Conservation (phyloP, 495 filamentous ascomycete species). For the Jackrogersella multiformis region DNA sequence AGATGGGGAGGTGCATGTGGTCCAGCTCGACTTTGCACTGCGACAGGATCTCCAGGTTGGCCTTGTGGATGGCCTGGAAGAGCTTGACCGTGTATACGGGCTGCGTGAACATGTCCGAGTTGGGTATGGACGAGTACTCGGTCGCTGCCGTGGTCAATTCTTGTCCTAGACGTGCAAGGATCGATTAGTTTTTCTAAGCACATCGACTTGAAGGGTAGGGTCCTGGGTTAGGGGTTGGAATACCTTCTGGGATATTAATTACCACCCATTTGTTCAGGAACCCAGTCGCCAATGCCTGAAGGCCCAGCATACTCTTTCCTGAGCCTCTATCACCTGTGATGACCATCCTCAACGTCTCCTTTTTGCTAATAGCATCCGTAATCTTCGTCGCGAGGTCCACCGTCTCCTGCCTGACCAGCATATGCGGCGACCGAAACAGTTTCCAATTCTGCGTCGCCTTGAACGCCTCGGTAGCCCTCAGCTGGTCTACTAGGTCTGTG, state of each 20-base stretch:
- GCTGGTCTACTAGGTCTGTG: constrained; percentile 73
- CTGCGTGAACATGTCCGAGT: constrained; percentile 74
- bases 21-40: constrained; percentile 64
- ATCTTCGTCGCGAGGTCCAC: constrained; percentile 73
- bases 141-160: constrained; percentile 82
- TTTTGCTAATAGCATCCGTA: constrained; percentile 58
- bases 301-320: constrained; percentile 85
- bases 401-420: constrained; percentile 77
- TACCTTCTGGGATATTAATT: constrained; percentile 91
- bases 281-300: constrained; percentile 86
- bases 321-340: constrained; percentile 75
- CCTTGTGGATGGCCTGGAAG: constrained; percentile 72
- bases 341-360: constrained; percentile 70
- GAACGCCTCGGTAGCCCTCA: constrained; percentile 87
- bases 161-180: constrained; percentile 64
- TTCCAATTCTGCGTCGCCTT: constrained; percentile 90
- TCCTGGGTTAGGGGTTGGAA: constrained; percentile 18
- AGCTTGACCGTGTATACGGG: constrained; percentile 75
- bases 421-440: constrained; percentile 81
- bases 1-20: constrained; percentile 67
- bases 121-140: constrained; percentile 75
- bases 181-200: constrained; percentile 19
- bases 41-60: constrained; percentile 74
- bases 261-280: constrained; percentile 89
- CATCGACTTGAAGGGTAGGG: background rate